Base-by-base conservation (phyloP, 208 protist genomes). In the Entamoeba invadens region DNA sequence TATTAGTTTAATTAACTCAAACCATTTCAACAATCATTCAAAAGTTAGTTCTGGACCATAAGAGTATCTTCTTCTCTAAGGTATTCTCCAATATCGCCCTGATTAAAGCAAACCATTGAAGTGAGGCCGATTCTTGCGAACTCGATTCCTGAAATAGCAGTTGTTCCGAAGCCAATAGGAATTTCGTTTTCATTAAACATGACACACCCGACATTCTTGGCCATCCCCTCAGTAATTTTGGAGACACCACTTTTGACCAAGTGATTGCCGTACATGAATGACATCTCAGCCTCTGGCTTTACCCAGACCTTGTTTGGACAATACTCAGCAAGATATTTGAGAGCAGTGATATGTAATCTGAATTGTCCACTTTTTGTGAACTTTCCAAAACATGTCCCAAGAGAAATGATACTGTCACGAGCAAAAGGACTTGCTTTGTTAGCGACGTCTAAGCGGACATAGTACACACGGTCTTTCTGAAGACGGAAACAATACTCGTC, bases 261-360 rank as follows among this genome's bases (percentile, higher is more conserved):
- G 95, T 99, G 97, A 93, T 99, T 98, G 16, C 98, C 98, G 95
- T 99, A 99, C 44, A 99, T 94, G 95, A 99, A 99, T 87, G 97
- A 98, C 94, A 99, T 97, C 96, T 99, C 99, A 72, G 98, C 97
- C 47, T 97, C 97, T n/a, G 98, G 98, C 95, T 99, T 99, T 45
- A 99, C 97, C 98, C 98, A 99, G 4, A 99, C 97, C 96, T 99
- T 99, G 96, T 98, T 98, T 95, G 97, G 93, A 38, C 94, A 92
- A 93, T 46, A 94, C 0, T 68, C 45, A 18, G 92, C 45, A 35
- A 95, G 18, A 93, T 77, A 94, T 45, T 1, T 2, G 4, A 94
- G 45, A 91, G 45, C 92, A 44, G 94, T 95, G 14, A 95, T 95
- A 4, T 94, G 93, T 10, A 95, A 45, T 4, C 72, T 72, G 42